phyloP scores from a whole-genome alignment of 352 stramenopile species.

The Peronospora farinosa region DNA sequence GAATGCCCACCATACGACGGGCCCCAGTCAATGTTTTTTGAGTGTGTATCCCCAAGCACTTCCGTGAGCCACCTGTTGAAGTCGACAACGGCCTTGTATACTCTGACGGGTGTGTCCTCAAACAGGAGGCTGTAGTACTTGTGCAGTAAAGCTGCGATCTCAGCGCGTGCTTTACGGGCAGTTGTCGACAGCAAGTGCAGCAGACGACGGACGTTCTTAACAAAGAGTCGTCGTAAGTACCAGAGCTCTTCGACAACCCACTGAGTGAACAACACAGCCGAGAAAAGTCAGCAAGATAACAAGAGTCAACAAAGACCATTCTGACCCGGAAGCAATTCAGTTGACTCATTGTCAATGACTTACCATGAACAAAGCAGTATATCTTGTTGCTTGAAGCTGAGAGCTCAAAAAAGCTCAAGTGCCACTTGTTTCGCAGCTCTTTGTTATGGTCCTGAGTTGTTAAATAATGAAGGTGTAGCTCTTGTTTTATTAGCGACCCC shows the following conservation, averaged over 20 bases:
- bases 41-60: slow-evolving; percentile 16
- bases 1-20: slow-evolving; percentile 12
- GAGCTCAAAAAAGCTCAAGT: background rate
- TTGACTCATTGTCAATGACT: slow-evolving; percentile 1
- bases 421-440: background rate
- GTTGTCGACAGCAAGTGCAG: slow-evolving; percentile 16
- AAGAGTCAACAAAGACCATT: background rate
- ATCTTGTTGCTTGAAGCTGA: slow-evolving; percentile 1
- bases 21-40: slow-evolving; percentile 19
- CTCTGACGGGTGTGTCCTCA: slow-evolving; percentile 6
- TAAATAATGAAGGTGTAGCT: slow-evolving; percentile 6
- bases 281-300: slow-evolving; percentile 10
- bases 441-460: slow-evolving; percentile 6
- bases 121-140: slow-evolving; percentile 18
- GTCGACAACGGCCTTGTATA: slow-evolving; percentile 22
- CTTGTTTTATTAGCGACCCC: background rate
- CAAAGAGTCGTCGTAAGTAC: slow-evolving; percentile 17
- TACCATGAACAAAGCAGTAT: slow-evolving; percentile 18
- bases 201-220: slow-evolving; percentile 18
- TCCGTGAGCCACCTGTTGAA: slow-evolving; percentile 32
- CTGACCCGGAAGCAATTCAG: background rate
- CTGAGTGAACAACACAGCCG: slow-evolving; percentile 3
- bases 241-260: slow-evolving; percentile 19
- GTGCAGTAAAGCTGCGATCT: slow-evolving; percentile 13
- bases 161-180: slow-evolving; percentile 1